phyloP scores from a whole-genome alignment of 2,329 filamentous ascomycete species.

The Calycina herbarum region DNA sequence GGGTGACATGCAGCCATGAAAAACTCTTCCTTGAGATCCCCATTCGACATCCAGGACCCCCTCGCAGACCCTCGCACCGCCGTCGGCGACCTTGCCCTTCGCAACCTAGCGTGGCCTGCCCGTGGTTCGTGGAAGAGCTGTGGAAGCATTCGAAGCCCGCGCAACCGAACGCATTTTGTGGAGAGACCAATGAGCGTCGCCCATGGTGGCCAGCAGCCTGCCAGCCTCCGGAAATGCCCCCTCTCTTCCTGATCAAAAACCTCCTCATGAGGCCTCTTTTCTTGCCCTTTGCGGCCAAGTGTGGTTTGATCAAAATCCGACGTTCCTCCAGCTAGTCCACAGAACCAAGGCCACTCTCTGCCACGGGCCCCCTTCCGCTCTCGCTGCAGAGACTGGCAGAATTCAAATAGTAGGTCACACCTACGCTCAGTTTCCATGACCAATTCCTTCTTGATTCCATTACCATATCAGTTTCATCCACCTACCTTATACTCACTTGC shows the following conservation, averaged over 20 bases:
- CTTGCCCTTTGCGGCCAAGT: conserved; percentile 24
- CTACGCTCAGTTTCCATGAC: conserved; percentile 24
- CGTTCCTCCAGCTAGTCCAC: conserved; percentile 6
- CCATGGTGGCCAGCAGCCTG: not conserved
- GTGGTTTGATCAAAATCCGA: not conserved
- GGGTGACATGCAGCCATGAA: conserved; percentile 18
- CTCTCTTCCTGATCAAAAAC: not conserved
- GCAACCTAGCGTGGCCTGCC: not conserved
- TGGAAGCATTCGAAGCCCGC: conserved; percentile 24
- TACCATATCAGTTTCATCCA: conserved; percentile 24
- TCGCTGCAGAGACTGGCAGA: conserved; percentile 26
- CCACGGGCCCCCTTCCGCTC: conserved; percentile 19
- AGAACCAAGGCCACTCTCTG: conserved; percentile 7
- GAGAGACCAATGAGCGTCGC: conserved; percentile 23
- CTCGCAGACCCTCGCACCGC: conserved; percentile 8
- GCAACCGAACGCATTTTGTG: conserved; percentile 18
- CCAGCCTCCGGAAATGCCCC: conserved; percentile 5
- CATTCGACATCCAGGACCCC: not conserved
- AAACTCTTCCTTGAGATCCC: conserved; percentile 23
- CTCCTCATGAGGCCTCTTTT: conserved; percentile 16
- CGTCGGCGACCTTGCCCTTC: conserved; percentile 6
- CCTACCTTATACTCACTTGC: conserved; percentile 10
- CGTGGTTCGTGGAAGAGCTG: conserved; percentile 21
- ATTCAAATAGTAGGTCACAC: conserved; percentile 32
- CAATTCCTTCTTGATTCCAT: conserved; percentile 31